Conservation (phyloP, 176 grass and related monocot species). For the Aegilops bicornis region DNA sequence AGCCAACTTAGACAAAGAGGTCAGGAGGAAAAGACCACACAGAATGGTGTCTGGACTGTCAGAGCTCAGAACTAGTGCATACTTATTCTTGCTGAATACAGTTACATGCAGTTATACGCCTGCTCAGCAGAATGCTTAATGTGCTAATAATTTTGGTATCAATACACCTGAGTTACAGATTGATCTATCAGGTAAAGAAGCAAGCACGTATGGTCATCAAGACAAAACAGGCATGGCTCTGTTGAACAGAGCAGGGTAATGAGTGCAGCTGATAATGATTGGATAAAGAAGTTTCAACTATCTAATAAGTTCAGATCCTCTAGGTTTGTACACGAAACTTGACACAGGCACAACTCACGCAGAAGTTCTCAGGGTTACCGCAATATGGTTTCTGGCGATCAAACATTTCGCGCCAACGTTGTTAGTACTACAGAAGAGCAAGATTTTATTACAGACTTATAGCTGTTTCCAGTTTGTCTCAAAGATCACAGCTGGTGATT, state of each 20-base stretch:
- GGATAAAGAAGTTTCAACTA: no score
- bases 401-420: neutral
- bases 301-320: no score
- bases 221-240: neutral
- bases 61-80: neutral
- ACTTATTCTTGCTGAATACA: neutral
- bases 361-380: neutral
- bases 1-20: neutral
- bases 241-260: neutral
- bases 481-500: neutral
- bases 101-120: neutral
- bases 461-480: neutral
- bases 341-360: neutral
- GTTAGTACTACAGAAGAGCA: neutral
- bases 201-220: neutral
- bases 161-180: neutral
- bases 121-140: neutral
- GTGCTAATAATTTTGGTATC: neutral
- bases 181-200: neutral
- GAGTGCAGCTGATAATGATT: neutral
- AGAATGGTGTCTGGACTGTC: neutral
- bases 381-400: neutral
- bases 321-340: neutral
- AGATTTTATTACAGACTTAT: neutral
- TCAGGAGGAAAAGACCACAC: neutral